These are phyloP conservation scores for Trichoderma aggressivum DNA, from an alignment of 2,329 filamentous ascomycete genomes.

Conservation along the genomic window DNA sequence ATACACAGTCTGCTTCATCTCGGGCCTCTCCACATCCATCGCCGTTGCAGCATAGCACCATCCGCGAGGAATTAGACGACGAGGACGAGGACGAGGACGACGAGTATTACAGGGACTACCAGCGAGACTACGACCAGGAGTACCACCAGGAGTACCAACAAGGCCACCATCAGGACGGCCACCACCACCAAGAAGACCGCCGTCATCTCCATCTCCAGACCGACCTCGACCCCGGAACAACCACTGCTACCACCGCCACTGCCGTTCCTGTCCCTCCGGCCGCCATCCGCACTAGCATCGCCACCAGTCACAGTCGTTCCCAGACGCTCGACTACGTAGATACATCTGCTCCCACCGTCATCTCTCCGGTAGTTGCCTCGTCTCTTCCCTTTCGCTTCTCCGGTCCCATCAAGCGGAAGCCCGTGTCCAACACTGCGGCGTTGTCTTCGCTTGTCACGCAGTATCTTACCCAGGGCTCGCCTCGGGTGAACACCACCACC, in stretches of 20 bases:
- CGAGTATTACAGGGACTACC: conserved; percentile 10
- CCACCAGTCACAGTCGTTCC: conserved; percentile 25
- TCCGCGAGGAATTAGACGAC: background rate
- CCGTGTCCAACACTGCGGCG: conserved; percentile 51
- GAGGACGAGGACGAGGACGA: background rate
- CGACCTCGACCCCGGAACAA: background rate
- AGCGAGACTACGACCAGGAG: background rate
- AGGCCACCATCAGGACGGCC: background rate
- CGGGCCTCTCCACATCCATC: conserved; percentile 25
- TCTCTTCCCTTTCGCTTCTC: conserved; percentile 23
- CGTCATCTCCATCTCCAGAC: background rate
- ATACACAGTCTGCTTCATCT: conserved; percentile 40
- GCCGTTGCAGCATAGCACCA: conserved; percentile 2
- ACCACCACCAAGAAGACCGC: background rate
- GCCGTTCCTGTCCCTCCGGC: conserved; percentile 17
- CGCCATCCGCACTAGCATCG: conserved; percentile 2
- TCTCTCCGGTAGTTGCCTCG: conserved; percentile 17
- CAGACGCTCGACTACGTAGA: conserved; percentile 24
- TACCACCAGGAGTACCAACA: background rate
- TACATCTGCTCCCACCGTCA: conserved; percentile 21
- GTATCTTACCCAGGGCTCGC: conserved; percentile 23
- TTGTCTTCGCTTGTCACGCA: conserved; percentile 14
- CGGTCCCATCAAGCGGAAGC: conserved; percentile 55
- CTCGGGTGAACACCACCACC: conserved; percentile 28
- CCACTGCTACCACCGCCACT: background rate